Conservation (phyloP, 2,329 filamentous ascomycete genomes). For the Didymella pomorum region DNA sequence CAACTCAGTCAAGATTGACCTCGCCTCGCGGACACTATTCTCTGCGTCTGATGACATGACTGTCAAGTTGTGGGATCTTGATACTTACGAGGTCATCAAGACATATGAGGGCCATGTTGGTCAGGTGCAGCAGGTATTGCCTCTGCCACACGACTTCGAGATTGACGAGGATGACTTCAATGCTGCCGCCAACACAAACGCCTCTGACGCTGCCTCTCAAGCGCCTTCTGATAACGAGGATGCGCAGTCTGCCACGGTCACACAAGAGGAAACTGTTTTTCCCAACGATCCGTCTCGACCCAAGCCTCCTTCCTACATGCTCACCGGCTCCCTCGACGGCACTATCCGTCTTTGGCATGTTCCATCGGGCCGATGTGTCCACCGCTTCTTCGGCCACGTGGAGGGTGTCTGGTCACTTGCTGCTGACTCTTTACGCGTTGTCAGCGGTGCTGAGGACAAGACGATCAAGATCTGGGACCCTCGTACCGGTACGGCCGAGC, state of each 20-base stretch:
- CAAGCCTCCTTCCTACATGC: slow-evolving; percentile 85
- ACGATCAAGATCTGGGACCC: slow-evolving; percentile 98
- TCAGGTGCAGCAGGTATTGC: slow-evolving; percentile 89
- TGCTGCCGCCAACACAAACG: slow-evolving; percentile 63
- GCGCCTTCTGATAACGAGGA: slow-evolving; percentile 36
- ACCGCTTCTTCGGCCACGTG: slow-evolving; percentile 95
- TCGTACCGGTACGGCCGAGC: slow-evolving; percentile 86
- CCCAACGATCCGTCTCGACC: slow-evolving; percentile 68
- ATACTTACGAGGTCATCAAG: slow-evolving; percentile 78
- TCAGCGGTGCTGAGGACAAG: slow-evolving; percentile 89
- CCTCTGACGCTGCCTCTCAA: slow-evolving; percentile 50
- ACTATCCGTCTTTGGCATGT: slow-evolving; percentile 95
- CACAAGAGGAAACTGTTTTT: slow-evolving; percentile 61
- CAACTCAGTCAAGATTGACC: slow-evolving; percentile 91
- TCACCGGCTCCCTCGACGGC: slow-evolving; percentile 89
- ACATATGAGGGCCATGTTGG: slow-evolving; percentile 90
- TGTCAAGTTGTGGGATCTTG: slow-evolving; percentile 90
- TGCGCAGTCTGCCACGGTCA: slow-evolving; percentile 18
- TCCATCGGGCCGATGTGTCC: slow-evolving; percentile 78
- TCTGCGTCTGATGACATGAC: slow-evolving; percentile 94
- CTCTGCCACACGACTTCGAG: slow-evolving; percentile 87
- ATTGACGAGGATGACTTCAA: slow-evolving; percentile 74
- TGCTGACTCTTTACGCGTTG: slow-evolving; percentile 85
- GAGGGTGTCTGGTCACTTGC: slow-evolving; percentile 95
- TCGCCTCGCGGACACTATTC: slow-evolving; percentile 81